Percentiles rank a stretch among this genome's conserved stretches.
Evolutionary conservation across 805 yeast genomes (phyloP).

Genomic region (Cyberlindnera americana): DNA sequence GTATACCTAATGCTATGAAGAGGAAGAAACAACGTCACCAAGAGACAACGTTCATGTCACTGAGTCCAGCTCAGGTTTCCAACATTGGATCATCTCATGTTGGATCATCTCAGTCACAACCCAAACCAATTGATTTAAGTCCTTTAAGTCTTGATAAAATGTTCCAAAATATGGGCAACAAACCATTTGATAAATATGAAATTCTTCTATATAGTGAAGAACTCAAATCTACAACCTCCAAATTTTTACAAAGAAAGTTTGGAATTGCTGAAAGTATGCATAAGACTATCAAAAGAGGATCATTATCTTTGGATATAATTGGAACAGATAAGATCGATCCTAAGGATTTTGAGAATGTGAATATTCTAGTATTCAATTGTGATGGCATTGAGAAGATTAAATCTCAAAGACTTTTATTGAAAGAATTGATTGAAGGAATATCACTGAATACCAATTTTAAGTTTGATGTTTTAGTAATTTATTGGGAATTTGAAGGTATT

Average conservation of each 20-base stretch:
- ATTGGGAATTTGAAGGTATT: slow-evolving; percentile 36
- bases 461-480: slow-evolving; percentile 33
- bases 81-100: no score
- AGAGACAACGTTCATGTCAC: background rate
- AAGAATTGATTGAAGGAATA: slow-evolving; percentile 33
- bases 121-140: slow-evolving; percentile 20
- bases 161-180: slow-evolving; percentile 5
- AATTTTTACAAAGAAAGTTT: slow-evolving; percentile 34
- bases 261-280: slow-evolving; percentile 4
- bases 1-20: slow-evolving; percentile 29
- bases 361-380: slow-evolving; percentile 36
- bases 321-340: slow-evolving; percentile 28
- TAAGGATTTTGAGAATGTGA: slow-evolving; percentile 27
- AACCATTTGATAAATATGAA: slow-evolving; percentile 9
- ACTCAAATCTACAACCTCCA: slow-evolving; percentile 28
- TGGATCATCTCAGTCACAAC: slow-evolving; percentile 1
- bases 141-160: slow-evolving; percentile 25
- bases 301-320: slow-evolving; percentile 19
- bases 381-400: slow-evolving; percentile 33
- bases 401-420: slow-evolving; percentile 27
- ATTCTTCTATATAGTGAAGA: slow-evolving; percentile 20
- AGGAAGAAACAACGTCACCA: slow-evolving; percentile 20
- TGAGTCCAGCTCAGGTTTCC: no score
- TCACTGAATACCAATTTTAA: slow-evolving; percentile 32
- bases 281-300: slow-evolving; percentile 2